phyloP scores from a whole-genome alignment of 805 yeast species.

The Pichia gijzeniarum region DNA sequence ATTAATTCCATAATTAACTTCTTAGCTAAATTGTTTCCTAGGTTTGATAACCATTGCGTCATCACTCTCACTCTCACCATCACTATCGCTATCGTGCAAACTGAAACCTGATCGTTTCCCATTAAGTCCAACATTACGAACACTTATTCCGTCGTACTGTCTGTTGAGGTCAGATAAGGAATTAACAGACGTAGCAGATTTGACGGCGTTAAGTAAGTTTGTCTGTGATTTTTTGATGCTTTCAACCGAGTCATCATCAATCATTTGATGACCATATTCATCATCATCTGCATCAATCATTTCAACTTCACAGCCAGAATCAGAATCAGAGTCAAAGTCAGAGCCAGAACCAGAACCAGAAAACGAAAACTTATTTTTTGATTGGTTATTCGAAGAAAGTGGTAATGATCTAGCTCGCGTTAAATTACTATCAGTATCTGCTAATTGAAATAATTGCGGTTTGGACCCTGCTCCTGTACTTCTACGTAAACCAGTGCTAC shows the following conservation, averaged over 20 bases:
- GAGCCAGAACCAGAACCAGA: conserved; percentile 30
- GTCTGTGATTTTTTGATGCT: background rate
- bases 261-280: background rate
- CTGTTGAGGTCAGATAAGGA: conserved; percentile 8
- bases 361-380: conserved; percentile 30
- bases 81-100: conserved; percentile 12
- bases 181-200: conserved; percentile 1
- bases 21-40: background rate
- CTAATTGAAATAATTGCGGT: conserved; percentile 26
- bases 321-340: conserved; percentile 6
- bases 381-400: background rate
- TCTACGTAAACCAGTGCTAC: conserved; percentile 24
- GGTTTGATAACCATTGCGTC: conserved; percentile 1
- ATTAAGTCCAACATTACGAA: background rate
- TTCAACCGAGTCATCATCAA: background rate
- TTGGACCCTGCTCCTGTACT: conserved; percentile 27
- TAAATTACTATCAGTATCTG: conserved; percentile 1
- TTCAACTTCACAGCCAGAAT: background rate
- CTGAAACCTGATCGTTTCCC: background rate
- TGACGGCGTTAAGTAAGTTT: conserved; percentile 4
- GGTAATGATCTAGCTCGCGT: conserved; percentile 22
- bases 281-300: background rate
- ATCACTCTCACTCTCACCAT: conserved; percentile 24
- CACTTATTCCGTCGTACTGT: conserved; percentile 4
- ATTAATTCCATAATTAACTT: conserved; percentile 12